Conservation (phyloP, 192 early-diverging fungal species). For the Coemansia sp. region DNA sequence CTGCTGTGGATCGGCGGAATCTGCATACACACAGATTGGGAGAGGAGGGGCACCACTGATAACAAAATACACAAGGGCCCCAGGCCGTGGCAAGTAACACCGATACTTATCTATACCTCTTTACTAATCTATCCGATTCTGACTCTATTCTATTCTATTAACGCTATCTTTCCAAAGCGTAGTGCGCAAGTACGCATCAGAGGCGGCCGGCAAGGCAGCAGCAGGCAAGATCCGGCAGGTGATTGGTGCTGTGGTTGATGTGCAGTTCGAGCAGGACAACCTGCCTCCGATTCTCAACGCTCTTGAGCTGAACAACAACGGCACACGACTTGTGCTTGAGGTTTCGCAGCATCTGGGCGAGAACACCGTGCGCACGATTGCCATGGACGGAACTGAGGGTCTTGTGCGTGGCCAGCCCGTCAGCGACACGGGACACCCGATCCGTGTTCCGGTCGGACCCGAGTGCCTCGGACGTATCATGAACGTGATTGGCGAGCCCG, state of each 20-base stretch:
- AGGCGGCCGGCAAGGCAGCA: constrained; percentile 47
- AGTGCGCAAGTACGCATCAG: constrained; percentile 67
- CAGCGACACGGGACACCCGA: constrained; percentile 89
- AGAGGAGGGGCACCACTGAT: too few species aligned
- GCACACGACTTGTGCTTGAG: constrained; percentile 88
- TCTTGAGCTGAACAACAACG: constrained; percentile 84
- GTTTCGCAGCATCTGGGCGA: constrained; percentile 97
- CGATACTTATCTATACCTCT: too few species aligned
- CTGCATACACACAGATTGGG: background rate
- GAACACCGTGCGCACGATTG: constrained; percentile 98
- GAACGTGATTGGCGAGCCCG: constrained; percentile 98
- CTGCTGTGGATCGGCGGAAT: background rate
- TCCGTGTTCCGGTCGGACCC: constrained; percentile 88
- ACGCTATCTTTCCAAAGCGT: constrained; percentile 2
- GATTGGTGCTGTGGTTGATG: constrained; percentile 98
- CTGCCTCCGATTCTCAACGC: constrained; percentile 96
- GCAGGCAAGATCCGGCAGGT: constrained; percentile 86
- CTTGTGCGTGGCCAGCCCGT: constrained; percentile 95
- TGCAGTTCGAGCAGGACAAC: constrained; percentile 88
- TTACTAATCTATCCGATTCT: background rate
- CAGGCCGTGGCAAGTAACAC: too few species aligned
- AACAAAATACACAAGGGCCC: too few species aligned
- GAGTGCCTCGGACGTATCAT: constrained; percentile 97
- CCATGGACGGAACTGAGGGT: constrained; percentile 99
- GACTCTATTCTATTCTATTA: background rate